Conservation (phyloP, 192 early-diverging fungal genomes). For the Obelidium mucronatum region DNA sequence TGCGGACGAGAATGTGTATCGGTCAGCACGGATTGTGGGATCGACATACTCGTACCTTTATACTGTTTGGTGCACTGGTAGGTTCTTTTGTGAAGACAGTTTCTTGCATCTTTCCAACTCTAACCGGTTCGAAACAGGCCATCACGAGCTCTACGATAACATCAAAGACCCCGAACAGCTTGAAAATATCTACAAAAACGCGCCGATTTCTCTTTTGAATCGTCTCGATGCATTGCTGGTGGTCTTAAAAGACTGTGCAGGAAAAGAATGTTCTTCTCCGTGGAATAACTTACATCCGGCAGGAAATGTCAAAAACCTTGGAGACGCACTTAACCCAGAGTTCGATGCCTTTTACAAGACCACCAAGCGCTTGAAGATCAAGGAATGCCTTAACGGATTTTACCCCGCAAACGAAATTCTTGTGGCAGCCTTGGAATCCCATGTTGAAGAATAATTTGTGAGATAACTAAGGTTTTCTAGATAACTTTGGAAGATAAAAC, state of each 20-base stretch:
- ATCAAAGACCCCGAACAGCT: constrained; percentile 65
- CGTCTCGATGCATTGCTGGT: constrained; percentile 59
- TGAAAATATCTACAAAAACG: constrained; percentile 54
- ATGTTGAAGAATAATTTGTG: no score
- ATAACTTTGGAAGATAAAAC: no score
- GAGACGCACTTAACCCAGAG: constrained; percentile 52
- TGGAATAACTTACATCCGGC: constrained; percentile 60
- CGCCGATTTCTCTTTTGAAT: constrained; percentile 45
- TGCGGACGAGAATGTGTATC: constrained; percentile 16
- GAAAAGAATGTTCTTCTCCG: constrained; percentile 60
- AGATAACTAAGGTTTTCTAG: no score
- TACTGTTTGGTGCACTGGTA: constrained; percentile 28
- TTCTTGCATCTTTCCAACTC: no score
- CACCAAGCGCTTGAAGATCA: background rate
- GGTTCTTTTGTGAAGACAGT: no score
- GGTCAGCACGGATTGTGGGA: background rate
- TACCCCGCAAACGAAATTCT: constrained; percentile 18
- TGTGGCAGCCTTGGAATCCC: background rate
- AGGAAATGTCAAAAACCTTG: constrained; percentile 48
- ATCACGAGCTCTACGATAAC: constrained; percentile 50
- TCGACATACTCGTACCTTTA: constrained; percentile 15
- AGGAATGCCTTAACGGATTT: constrained; percentile 16
- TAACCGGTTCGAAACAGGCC: constrained; percentile 5
- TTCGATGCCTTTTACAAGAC: constrained; percentile 53
- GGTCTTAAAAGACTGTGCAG: constrained; percentile 56